These are phyloP conservation scores for Penicillium sp. DNA, from an alignment of 2,329 filamentous ascomycete genomes.

Conservation along the genomic window DNA sequence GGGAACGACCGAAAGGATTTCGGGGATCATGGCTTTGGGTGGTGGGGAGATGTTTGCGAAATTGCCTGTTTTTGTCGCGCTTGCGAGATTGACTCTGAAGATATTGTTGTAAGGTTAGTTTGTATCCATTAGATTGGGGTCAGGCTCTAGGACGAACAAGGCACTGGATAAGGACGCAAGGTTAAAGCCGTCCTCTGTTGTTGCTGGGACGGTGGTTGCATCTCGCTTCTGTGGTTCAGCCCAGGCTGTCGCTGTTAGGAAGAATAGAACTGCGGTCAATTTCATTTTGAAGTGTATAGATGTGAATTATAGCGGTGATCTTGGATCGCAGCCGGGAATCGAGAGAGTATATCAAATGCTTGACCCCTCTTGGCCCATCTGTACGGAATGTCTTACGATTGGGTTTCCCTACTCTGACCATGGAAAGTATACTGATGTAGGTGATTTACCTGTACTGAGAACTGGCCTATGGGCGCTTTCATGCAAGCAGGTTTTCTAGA, in stretches of 20 bases:
- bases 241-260: conserved; percentile 16
- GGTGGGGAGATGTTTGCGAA: conserved; percentile 34
- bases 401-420: background rate
- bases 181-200: conserved; percentile 12
- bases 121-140: background rate
- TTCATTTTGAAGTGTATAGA: conserved; percentile 2
- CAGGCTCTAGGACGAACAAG: conserved; percentile 11
- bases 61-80: conserved; percentile 26
- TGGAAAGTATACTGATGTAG: background rate
- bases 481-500: background rate
- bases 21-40: conserved; percentile 28
- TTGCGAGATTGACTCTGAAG: conserved; percentile 15
- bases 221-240: conserved; percentile 15
- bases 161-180: conserved; percentile 20
- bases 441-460: background rate
- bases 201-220: background rate
- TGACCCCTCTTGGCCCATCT: conserved; percentile 3
- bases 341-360: conserved; percentile 19
- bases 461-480: background rate
- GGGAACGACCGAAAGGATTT: conserved; percentile 34
- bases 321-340: conserved; percentile 1
- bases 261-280: conserved; percentile 10
- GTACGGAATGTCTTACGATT: background rate
- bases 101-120: too few species aligned
- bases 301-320: background rate